Base-by-base conservation (phyloP, 139 green algal genomes). In the Eudorina sp. region DNA sequence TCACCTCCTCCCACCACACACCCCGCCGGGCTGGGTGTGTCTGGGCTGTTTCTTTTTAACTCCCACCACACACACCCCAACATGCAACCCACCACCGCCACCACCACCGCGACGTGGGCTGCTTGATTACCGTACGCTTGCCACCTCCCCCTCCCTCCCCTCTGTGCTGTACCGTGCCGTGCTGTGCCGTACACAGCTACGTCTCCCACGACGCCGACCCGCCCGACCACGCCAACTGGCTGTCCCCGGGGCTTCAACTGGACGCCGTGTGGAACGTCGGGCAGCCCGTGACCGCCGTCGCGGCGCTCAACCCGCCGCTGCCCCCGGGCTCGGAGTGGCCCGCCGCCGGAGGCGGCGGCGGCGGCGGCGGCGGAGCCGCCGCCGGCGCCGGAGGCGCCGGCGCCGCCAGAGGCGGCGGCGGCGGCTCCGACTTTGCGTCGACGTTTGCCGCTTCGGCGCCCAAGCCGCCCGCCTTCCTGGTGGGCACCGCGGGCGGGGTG, bases 241-340 rank as follows among this genome's bases (percentile, higher is more conserved):
- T n/a, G n/a, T 27, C 62, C 13, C 80, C 80, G n/a, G 62, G 38
- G 19, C 62, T 86, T 4, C n/a, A 64, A 45, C 62, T 86, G 41
- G 62, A 77, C 11, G 80, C 80, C 43, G 45, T 51, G 16, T 86
- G 80, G 80, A 29, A 86, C 43, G 80, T 78, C 7, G 31, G 16
- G 7, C 80, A 86, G 62, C 80, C 80, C 2, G 80, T 86, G 2
- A 86, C 80, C 21, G 45, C n/a, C 60, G 66, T 86, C 62, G 45
- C 34, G 14, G 43, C 62, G 0, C 60, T 86, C 53, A 55, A 66
- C 48, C 74, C 74, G 9, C 74, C 74, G 3, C 8, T 29, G 34
- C 31, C 51, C 25, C n/a, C 36, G 18, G 51, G 27, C 31, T 31
- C 78, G 7, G 53, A 48, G 29, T 11, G 51, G 19, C 13, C 77